Evolutionary conservation across 1,284 basidiomycete species (phyloP), one percentile per base, ranked within the genome.

Genomic region (Leccinum fallax): DNA sequence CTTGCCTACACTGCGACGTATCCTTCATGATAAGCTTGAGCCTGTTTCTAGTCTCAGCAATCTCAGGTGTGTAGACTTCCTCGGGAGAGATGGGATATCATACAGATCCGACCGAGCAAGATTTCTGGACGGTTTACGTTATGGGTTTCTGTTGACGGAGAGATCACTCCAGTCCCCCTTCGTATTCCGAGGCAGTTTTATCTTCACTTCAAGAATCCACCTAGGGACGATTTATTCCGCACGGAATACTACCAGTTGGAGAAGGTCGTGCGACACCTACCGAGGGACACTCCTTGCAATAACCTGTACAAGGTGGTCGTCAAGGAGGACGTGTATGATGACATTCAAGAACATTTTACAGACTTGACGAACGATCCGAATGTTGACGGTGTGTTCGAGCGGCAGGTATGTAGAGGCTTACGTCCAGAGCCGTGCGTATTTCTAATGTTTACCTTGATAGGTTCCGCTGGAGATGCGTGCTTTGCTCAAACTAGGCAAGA

Each of bases 321-420:
- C 32, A 84, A 89, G 43, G 97, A 99, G 74, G 89, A 91, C 4
- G 77, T 89, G 15, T 99, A 90, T 74, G 81, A 92, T 36, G 88
- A 93, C 51, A 92, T 92, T 30, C 91, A 95, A 68, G 89, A 93
- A 60, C 93, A 97, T 73, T 98, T 98, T 72, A 90, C 94, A 36
- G 89, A 94, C 69, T 82, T 99, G 58, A 93, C 89, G 65, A 98
- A 97, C 74, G 93, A 97, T 70, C 93, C 96, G 0, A 95, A 94
- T 71, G 94, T 98, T 8, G 95, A 98, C 67, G 95, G 95, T 2
- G 92, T 98, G 2, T 99, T 92, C 71, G 97, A 99, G 78, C 83
- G 92, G 43, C 94, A 98, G 82, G 43, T 46, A 19, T 6, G 93
- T 92, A 66, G 61, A 77, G 61, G 24, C 24, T 56, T 15, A 15